These are phyloP conservation scores for Lathyrus sativus DNA, from an alignment of 306 rosid genomes.

Conservation along the genomic window DNA sequence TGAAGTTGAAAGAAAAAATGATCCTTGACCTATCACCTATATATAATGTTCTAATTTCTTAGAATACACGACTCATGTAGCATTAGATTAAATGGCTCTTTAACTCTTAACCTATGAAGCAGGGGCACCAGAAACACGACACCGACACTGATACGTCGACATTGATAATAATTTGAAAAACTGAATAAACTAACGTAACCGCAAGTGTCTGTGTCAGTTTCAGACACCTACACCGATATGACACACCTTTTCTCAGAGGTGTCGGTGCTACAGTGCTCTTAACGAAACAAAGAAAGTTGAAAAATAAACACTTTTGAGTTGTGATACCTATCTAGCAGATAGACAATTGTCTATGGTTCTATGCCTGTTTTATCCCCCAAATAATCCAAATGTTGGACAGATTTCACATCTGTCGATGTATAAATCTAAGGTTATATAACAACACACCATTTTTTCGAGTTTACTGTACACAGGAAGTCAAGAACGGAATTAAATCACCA, in stretches of 20 bases:
- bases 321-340: background rate
- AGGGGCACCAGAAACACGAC: too few relatives aligned
- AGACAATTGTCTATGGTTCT: background rate
- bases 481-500: background rate
- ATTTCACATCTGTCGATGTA: background rate
- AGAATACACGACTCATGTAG: background rate
- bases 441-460: background rate
- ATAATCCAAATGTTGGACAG: constrained; percentile 1
- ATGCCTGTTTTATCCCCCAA: background rate
- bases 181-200: too few relatives aligned
- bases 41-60: constrained; percentile 4
- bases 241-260: too few relatives aligned
- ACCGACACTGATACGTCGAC: too few relatives aligned
- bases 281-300: background rate
- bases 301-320: background rate
- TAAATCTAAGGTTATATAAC: background rate
- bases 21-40: constrained; percentile 6
- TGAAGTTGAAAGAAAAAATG: constrained; percentile 7
- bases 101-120: background rate
- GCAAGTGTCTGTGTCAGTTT: too few relatives aligned
- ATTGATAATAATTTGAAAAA: too few relatives aligned
- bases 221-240: too few relatives aligned
- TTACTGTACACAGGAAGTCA: background rate
- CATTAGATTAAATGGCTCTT: constrained; percentile 19
- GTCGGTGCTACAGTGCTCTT: background rate